phyloP scores from a whole-genome alignment of 2,329 filamentous ascomycete genomes.

The Fusarium armeniacum region DNA sequence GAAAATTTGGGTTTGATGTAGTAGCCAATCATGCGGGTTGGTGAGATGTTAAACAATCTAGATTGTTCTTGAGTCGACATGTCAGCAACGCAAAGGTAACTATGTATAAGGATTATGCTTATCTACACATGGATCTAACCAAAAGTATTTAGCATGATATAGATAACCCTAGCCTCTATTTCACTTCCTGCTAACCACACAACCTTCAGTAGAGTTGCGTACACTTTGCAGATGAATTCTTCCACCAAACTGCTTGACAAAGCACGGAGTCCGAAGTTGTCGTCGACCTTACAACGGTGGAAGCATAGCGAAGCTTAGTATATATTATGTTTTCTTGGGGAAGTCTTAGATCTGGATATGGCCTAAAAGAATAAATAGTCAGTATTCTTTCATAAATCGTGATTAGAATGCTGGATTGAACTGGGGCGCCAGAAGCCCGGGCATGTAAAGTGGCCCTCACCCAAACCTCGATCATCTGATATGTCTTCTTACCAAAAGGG shows the following conservation, averaged over 20 bases:
- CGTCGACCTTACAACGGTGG: background rate
- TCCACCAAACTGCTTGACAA: too few relatives aligned
- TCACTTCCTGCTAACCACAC: background rate
- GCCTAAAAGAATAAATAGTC: background rate
- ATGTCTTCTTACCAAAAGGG: constrained; percentile 8
- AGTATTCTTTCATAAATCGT: too few relatives aligned
- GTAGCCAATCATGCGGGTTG: constrained; percentile 3
- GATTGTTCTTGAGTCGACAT: background rate
- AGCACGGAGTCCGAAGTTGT: too few relatives aligned
- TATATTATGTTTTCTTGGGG: background rate
- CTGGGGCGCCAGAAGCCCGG: too few relatives aligned
- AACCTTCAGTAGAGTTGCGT: background rate
- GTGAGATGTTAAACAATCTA: background rate
- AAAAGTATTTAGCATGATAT: background rate
- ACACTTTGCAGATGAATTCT: background rate
- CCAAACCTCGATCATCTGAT: too few relatives aligned
- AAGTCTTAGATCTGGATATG: background rate
- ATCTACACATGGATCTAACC: background rate
- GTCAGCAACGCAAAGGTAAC: background rate
- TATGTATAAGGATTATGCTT: constrained; percentile 7
- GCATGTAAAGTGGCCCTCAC: too few relatives aligned
- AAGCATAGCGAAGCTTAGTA: background rate
- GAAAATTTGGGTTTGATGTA: too few relatives aligned
- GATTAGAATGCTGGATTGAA: background rate
- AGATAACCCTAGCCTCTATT: background rate